Evolutionary conservation across 371 early-diverging fungal species (phyloP).

Genomic region (Mortierella sp.): DNA sequence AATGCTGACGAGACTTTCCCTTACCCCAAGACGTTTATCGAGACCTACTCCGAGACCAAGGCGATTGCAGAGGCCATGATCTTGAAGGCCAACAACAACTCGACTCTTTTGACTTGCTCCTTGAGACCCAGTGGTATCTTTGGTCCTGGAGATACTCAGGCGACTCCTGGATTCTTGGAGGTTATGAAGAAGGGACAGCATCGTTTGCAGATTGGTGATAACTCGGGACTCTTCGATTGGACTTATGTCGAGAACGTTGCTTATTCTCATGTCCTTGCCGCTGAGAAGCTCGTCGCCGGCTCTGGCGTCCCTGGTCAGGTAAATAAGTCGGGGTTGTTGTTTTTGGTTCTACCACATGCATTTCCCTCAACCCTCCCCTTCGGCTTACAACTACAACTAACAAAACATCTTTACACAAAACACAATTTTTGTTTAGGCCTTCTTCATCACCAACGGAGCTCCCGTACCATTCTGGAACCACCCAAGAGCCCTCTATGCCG

Average conservation of each 20-base stretch:
- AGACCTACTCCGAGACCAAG: constrained; percentile 95
- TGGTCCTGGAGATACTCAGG: constrained; percentile 93
- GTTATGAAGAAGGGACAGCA: constrained; percentile 81
- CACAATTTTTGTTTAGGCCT: constrained; percentile 71
- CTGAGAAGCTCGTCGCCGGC: constrained; percentile 77
- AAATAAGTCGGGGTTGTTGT: neutral
- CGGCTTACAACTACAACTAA: neutral
- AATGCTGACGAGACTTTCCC: constrained; percentile 87
- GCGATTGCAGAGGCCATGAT: constrained; percentile 89
- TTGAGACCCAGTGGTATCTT: constrained; percentile 95
- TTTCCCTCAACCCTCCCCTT: neutral
- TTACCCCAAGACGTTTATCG: constrained; percentile 82
- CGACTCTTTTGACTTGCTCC: constrained; percentile 78
- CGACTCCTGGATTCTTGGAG: constrained; percentile 83
- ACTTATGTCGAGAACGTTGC: constrained; percentile 96
- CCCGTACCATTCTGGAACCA: constrained; percentile 96
- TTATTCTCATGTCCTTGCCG: constrained; percentile 91
- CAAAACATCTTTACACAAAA: neutral
- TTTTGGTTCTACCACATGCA: neutral
- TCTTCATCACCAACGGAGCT: constrained; percentile 93
- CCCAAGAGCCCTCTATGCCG: constrained; percentile 63
- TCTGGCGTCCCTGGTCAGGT: constrained; percentile 67
- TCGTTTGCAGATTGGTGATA: constrained; percentile 90
- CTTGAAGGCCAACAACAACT: constrained; percentile 82
- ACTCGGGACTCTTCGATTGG: constrained; percentile 89